Evolutionary conservation across 371 early-diverging fungal species (phyloP), one percentile per base, ranked within the genome.

Genomic region (Mucor lusitanicus): DNA sequence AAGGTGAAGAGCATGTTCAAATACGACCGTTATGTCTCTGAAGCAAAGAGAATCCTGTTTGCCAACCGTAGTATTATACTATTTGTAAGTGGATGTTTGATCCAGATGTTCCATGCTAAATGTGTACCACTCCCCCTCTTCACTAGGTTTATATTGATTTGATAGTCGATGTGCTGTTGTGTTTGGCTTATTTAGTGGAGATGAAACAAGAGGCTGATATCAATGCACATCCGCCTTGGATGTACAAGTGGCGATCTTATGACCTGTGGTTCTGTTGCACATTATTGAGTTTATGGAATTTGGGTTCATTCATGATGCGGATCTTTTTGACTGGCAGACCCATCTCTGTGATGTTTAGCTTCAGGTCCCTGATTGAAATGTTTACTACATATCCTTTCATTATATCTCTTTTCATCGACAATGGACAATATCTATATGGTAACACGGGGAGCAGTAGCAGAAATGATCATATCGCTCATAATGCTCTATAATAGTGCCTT

Each of bases 141-240:
- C 11, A 21, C 21, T 69, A 87, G 87, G 85, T 87, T 32, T 82
- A 85, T 59, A 73, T 81, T 42, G 88, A 88, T 63, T 70, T 88
- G 64, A 48, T 82, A 6, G 87, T 88, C 0, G 91, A 92, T 70
- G 48, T 85, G 0, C 59, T 90, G 12, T 85, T 90, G 56, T 90
- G 90, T 67, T 68, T 86, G 21, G 78, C 89, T 15, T 92, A 92
- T 68, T 70, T 91, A 12, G 75, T 85, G 11, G 91, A 92, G 50
- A 81, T 89, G 57, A 86, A 91, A 68, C 80, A 79, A 62, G 84
- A 86, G 23, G 76, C 77, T 32, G 76, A 74, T 69, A 76, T 77
- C 39, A 76, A 76, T 48, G 71, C 75, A 9, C 54, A 70, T 6
- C 92, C 92, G 19, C 64, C 64, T 3, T 90, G 88, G 87, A 69